Evolutionary conservation across 208 protist species (phyloP).

Genomic region (Trypanosoma boissoni): DNA sequence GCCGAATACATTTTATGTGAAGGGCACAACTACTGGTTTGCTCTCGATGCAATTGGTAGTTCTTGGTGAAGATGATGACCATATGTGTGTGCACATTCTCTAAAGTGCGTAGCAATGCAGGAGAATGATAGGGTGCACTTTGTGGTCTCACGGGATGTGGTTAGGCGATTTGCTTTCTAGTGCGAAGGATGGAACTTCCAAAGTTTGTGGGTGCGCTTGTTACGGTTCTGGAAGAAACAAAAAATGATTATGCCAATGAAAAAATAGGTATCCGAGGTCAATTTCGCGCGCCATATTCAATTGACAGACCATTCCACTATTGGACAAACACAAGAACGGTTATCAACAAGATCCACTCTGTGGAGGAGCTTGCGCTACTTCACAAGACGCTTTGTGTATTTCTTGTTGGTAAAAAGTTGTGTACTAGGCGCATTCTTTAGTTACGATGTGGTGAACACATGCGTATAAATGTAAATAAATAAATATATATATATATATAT

Average conservation of each 20-base stretch:
- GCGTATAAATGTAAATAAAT: too few relatives aligned
- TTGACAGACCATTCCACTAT: conserved; percentile 35
- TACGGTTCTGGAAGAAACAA: conserved; percentile 26
- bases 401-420: conserved; percentile 5
- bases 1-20: conserved; percentile 61
- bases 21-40: conserved; percentile 33
- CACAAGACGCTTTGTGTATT: conserved; percentile 28
- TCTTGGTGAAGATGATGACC: conserved; percentile 22
- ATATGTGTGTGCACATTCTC: conserved; percentile 12
- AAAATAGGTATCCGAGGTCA: conserved; percentile 33
- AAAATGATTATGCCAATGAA: conserved; percentile 37
- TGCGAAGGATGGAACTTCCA: conserved; percentile 11
- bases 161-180: conserved; percentile 32
- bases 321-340: conserved; percentile 58
- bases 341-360: conserved; percentile 35
- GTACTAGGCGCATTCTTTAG: too few relatives aligned
- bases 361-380: conserved; percentile 22
- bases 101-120: not conserved
- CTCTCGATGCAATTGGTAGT: conserved; percentile 42
- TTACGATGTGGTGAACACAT: too few relatives aligned
- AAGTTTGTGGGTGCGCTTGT: conserved; percentile 37
- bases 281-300: conserved; percentile 22
- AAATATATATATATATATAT: conserved; percentile 10
- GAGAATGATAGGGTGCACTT: conserved; percentile 26
- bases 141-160: conserved; percentile 50